phyloP scores from a whole-genome alignment of 164 flowering plant genomes.

The Saururus chinensis region DNA sequence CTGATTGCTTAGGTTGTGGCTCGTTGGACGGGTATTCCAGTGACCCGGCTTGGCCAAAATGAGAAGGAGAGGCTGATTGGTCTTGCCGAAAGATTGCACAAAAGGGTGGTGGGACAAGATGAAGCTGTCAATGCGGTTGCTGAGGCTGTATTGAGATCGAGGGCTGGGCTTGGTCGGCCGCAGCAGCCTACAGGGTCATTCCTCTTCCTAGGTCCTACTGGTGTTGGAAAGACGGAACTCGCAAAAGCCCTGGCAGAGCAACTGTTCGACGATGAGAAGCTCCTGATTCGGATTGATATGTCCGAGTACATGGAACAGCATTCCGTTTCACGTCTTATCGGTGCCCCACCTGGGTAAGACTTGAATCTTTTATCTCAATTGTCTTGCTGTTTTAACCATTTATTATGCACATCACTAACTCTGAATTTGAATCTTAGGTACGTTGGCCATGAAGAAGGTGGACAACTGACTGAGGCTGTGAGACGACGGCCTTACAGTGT shows the following conservation, averaged over 20 bases:
- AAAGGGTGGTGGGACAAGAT: constrained; percentile 85
- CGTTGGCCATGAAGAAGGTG: constrained; percentile 97
- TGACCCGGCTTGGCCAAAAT: constrained; percentile 71
- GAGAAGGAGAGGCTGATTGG: constrained; percentile 74
- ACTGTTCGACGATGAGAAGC: constrained; percentile 79
- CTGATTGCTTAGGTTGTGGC: constrained; percentile 41
- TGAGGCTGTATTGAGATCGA: constrained; percentile 78
- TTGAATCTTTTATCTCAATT: not conserved
- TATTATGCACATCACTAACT: not conserved
- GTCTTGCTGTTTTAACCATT: not conserved
- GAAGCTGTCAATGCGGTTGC: constrained; percentile 75
- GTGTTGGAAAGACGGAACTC: constrained; percentile 94
- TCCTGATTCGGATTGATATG: constrained; percentile 78
- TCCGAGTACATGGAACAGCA: constrained; percentile 98
- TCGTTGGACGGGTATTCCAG: constrained; percentile 94
- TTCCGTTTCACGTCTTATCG: constrained; percentile 77
- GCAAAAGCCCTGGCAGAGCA: constrained; percentile 95
- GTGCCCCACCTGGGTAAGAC: constrained; percentile 96
- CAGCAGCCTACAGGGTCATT: constrained; percentile 90
- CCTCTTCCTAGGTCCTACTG: constrained; percentile 87
- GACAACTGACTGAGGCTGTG: constrained; percentile 92
- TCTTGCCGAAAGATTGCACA: constrained; percentile 70
- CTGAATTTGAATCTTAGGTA: constrained; percentile 27
- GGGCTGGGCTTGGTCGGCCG: constrained; percentile 79
- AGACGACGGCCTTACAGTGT: constrained; percentile 83